Conservation (phyloP, 345 rosid species). For the Hibiscus trionum region DNA sequence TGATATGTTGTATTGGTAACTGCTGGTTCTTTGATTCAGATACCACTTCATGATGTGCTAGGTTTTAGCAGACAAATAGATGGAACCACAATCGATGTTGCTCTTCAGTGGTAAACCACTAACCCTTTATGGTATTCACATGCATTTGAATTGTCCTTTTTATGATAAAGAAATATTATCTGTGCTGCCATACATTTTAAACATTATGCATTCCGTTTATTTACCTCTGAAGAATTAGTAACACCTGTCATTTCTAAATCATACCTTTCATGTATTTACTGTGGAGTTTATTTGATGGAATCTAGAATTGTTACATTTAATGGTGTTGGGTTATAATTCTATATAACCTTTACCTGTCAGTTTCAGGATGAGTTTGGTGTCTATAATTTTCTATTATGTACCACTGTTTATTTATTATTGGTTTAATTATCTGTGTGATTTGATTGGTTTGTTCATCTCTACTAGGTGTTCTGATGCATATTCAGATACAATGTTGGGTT, state of each 20-base stretch:
- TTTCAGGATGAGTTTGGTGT: neutral
- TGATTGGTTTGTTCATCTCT: conserved; percentile 17
- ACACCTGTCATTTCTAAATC: neutral
- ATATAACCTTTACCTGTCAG: neutral
- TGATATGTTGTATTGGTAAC: conserved; percentile 10
- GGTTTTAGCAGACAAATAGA: conserved; percentile 60
- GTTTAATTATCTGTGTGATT: conserved; percentile 8
- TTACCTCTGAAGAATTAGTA: neutral
- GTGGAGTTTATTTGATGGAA: neutral
- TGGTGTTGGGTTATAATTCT: neutral
- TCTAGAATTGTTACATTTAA: neutral
- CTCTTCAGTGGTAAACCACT: conserved; percentile 78
- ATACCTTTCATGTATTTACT: neutral
- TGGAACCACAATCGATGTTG: conserved; percentile 63
- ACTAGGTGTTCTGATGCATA: conserved; percentile 94
- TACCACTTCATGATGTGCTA: conserved; percentile 77
- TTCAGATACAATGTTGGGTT: conserved; percentile 91
- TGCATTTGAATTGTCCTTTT: conserved; percentile 4
- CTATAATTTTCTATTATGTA: neutral
- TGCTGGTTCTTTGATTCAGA: conserved; percentile 46
- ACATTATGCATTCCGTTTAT: neutral
- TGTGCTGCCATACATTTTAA: neutral
- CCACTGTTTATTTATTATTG: neutral
- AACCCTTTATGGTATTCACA: neutral
- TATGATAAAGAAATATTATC: neutral